Percentiles rank a stretch among this genome's conserved stretches.
Evolutionary conservation across 2,329 filamentous ascomycete species (phyloP).

Genomic region (Colletotrichum liaoningense): DNA sequence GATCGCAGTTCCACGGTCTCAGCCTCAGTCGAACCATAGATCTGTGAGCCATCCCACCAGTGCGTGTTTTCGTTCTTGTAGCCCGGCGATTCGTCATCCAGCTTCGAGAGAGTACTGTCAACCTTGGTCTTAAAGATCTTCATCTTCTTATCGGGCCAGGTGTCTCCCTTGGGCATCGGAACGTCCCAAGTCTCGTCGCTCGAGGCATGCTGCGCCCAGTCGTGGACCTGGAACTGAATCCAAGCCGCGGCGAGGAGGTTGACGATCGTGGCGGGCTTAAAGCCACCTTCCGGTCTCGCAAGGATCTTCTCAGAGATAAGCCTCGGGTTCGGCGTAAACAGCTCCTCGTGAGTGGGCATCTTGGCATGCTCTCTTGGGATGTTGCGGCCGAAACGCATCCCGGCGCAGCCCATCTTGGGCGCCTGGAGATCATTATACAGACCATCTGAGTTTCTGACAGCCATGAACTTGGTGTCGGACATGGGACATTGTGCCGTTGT

Average conservation of each 20-base stretch:
- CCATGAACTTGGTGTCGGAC: not conserved
- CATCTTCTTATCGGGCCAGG: slow-evolving; percentile 49
- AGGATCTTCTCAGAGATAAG: slow-evolving; percentile 55
- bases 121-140: slow-evolving; percentile 47
- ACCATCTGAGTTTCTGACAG: slow-evolving; percentile 45
- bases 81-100: slow-evolving; percentile 50
- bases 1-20: slow-evolving; percentile 49
- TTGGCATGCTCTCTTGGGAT: slow-evolving; percentile 49
- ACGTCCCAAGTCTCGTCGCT: not conserved
- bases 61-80: slow-evolving; percentile 56
- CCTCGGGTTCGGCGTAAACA: slow-evolving; percentile 53
- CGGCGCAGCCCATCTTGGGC: slow-evolving; percentile 56
- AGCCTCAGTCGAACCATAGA: slow-evolving; percentile 55
- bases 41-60: slow-evolving; percentile 61
- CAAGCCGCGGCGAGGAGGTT: slow-evolving; percentile 60
- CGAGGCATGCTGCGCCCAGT: slow-evolving; percentile 50
- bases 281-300: slow-evolving; percentile 48
- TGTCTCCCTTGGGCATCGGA: slow-evolving; percentile 40
- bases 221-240: slow-evolving; percentile 61
- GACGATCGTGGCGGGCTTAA: slow-evolving; percentile 56
- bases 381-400: slow-evolving; percentile 58
- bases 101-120: slow-evolving; percentile 47
- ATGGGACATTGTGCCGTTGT: not conserved
- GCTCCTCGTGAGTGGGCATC: slow-evolving; percentile 53
- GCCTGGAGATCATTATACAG: slow-evolving; percentile 53